Conservation (phyloP, 208 protist genomes). For the Polymyxa betae region DNA sequence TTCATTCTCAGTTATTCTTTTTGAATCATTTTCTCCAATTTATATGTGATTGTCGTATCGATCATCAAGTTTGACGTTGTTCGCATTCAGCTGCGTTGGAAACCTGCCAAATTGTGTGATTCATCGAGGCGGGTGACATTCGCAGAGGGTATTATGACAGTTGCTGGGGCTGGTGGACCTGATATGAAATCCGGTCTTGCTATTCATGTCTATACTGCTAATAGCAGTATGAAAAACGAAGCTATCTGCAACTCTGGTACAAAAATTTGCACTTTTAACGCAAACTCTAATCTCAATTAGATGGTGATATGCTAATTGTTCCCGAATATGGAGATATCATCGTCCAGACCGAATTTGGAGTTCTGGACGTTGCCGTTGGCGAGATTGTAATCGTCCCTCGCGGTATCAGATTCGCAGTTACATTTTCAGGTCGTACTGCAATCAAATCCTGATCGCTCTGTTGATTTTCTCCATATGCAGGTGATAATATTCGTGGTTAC, state of each 20-base stretch:
- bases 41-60: background rate
- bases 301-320: slow-evolving; percentile 83
- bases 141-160: slow-evolving; percentile 69
- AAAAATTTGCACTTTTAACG: background rate
- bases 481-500: slow-evolving; percentile 75
- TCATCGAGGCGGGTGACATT: slow-evolving; percentile 68
- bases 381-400: slow-evolving; percentile 81
- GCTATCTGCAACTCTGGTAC: slow-evolving; percentile 42
- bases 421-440: background rate
- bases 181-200: slow-evolving; percentile 73
- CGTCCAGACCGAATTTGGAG: slow-evolving; percentile 82
- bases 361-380: slow-evolving; percentile 75
- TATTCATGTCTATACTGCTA: slow-evolving; percentile 78
- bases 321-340: slow-evolving; percentile 23
- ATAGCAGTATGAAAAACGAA: slow-evolving; percentile 72
- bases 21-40: background rate
- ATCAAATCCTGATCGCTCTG: slow-evolving; percentile 8
- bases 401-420: slow-evolving; percentile 79
- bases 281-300: slow-evolving; percentile 44
- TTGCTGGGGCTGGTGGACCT: slow-evolving; percentile 74
- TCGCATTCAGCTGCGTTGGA: background rate
- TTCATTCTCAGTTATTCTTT: background rate
- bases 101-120: background rate
- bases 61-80: background rate
- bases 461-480: slow-evolving; percentile 49